Evolutionary conservation across 2,329 filamentous ascomycete genomes (phyloP), one percentile per base, ranked within the genome.

Genomic region (Onygenales sp.): DNA sequence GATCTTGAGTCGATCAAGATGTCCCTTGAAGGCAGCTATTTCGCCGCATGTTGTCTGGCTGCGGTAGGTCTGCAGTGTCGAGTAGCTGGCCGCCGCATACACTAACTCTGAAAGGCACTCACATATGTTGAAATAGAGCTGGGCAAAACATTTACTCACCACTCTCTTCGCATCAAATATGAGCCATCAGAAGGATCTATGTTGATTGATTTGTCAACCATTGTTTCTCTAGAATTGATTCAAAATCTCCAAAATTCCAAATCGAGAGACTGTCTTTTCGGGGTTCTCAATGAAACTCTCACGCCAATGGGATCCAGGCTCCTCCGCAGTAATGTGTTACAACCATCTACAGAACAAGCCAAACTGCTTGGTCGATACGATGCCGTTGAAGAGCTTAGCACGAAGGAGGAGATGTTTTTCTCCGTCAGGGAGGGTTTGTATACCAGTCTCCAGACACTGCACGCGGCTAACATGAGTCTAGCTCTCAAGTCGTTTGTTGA

Each of bases 161-260:
- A 93, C 65, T 91, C 91, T 17, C 78, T 97, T 34, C 83, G 89
- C 3, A 86, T 97, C 63, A 85, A 83, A 57, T 96, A 95, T 60
- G 85, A 92, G 62, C 86, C 90, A 1, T 90, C 89, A 0, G 88
- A 95, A 64, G 87, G 92, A 27, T 88, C 89, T 0, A 95, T 97
- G 91, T 88, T 95, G 81, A 94, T 97, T 61, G 92, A 96, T 62
- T 78, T 93, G 2, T 86, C 88, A 0, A 95, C 91, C 0, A 88
- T 96, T 32, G 80, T 85, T 39, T 89, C 89, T 0, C 75, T 98
- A 2, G 93, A 98, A 66, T 77, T 98, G 5, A 86, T 97, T 31
- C 89, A 95, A 62, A 98, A 96, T 59, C 65, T 91, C 0, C 84
- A 87, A 10, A 84, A 86, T 59, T 64, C 83, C 0, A 90, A 86